These are phyloP conservation scores for Pontederia crassipes DNA, from an alignment of 176 grass and related monocot species.

Conservation along the genomic window DNA sequence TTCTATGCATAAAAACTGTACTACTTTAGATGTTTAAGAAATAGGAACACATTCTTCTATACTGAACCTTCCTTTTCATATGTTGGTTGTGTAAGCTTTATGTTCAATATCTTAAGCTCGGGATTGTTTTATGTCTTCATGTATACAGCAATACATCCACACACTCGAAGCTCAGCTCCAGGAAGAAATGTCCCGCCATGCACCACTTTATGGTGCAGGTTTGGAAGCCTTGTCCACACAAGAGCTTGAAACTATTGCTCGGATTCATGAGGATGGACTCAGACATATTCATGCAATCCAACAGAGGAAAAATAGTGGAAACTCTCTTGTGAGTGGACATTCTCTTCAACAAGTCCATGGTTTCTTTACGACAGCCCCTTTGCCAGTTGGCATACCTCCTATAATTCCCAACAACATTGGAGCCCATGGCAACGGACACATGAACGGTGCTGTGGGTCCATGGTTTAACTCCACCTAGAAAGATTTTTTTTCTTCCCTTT, in stretches of 20 bases:
- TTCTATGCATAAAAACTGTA: too few species aligned
- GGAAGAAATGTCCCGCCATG: slow-evolving; percentile 91
- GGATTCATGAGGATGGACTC: slow-evolving; percentile 75
- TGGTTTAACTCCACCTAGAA: slow-evolving; percentile 62
- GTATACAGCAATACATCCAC: slow-evolving; percentile 73
- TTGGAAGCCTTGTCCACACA: slow-evolving; percentile 55
- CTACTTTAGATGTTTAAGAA: too few species aligned
- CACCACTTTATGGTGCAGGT: slow-evolving; percentile 64
- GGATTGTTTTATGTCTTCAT: too few species aligned
- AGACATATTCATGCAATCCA: slow-evolving; percentile 58
- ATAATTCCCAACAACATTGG: slow-evolving; percentile 52
- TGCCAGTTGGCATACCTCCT: slow-evolving; percentile 43
- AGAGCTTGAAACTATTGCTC: slow-evolving; percentile 70
- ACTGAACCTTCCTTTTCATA: too few species aligned
- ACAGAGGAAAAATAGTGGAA: slow-evolving; percentile 45
- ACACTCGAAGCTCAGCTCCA: slow-evolving; percentile 77
- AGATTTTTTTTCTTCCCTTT: slow-evolving; percentile 26
- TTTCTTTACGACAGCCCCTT: slow-evolving; percentile 43
- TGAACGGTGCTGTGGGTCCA: slow-evolving; percentile 19
- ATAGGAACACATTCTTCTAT: too few species aligned
- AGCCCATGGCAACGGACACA: slow-evolving; percentile 55
- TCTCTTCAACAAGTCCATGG: slow-evolving; percentile 36
- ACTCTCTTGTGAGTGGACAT: slow-evolving; percentile 37
- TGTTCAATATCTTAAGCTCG: too few species aligned
- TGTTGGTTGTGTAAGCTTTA: not conserved